phyloP scores from a whole-genome alignment of 352 stramenopile species.

The Phytophthora cajani region DNA sequence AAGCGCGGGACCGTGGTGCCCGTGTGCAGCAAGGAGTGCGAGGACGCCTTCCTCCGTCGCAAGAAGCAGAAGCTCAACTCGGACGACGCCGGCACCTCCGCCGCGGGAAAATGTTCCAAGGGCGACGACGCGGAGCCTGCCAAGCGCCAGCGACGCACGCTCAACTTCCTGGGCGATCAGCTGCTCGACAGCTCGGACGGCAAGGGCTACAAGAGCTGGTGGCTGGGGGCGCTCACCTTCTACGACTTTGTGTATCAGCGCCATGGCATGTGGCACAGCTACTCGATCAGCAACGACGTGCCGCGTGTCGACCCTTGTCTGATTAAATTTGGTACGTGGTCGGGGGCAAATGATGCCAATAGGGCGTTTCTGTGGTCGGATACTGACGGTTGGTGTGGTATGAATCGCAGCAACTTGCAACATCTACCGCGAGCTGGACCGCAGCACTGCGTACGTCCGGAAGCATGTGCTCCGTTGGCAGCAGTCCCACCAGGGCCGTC shows the following conservation, averaged over 20 bases:
- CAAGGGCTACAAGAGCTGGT: conserved; percentile 89
- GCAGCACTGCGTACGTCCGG: conserved; percentile 80
- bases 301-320: conserved; percentile 75
- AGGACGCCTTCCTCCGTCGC: conserved; percentile 52
- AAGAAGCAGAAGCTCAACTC: conserved; percentile 47
- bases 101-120: conserved; percentile 47
- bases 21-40: conserved; percentile 76
- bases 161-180: conserved; percentile 82
- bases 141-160: conserved; percentile 58
- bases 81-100: conserved; percentile 1
- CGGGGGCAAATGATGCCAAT: not conserved
- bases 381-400: conserved; percentile 6
- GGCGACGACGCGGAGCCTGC: conserved; percentile 33
- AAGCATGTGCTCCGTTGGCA: conserved; percentile 86
- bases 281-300: conserved; percentile 73
- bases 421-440: conserved; percentile 85
- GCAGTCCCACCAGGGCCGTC: conserved; percentile 67
- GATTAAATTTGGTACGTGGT: conserved; percentile 75
- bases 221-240: conserved; percentile 80
- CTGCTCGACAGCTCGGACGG: conserved; percentile 71
- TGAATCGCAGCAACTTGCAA: conserved; percentile 70
- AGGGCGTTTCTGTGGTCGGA: not conserved
- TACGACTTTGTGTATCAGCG: conserved; percentile 89
- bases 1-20: conserved; percentile 59
- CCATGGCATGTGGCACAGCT: conserved; percentile 88